Evolutionary conservation across 805 yeast species (phyloP).

Genomic region (Saccharomycopsis oosterbeekiorum): DNA sequence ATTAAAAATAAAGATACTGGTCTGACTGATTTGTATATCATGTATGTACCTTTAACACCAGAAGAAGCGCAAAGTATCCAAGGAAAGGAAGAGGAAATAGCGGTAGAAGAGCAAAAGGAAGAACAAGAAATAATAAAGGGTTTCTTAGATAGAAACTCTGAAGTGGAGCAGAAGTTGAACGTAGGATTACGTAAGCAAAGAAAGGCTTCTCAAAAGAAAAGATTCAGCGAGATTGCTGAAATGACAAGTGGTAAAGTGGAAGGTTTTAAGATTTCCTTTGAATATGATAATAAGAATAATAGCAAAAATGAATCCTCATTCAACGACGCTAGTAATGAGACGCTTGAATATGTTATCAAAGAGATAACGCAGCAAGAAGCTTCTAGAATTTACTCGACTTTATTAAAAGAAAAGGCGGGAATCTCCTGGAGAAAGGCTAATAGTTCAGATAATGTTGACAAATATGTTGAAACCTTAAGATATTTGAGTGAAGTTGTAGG

Average conservation of each 20-base stretch:
- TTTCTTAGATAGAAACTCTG: constrained; percentile 10
- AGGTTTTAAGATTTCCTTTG: constrained; percentile 32
- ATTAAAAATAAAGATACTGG: constrained; percentile 12
- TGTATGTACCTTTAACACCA: constrained; percentile 27
- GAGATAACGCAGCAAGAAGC: constrained; percentile 21
- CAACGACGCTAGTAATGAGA: constrained; percentile 28
- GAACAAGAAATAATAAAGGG: constrained; percentile 4
- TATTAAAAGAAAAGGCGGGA: constrained; percentile 21
- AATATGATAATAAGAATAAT: constrained; percentile 21
- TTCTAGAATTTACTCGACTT: constrained; percentile 19
- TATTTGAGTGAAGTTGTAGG: neutral
- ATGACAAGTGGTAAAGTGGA: constrained; percentile 12
- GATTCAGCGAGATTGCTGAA: constrained; percentile 16
- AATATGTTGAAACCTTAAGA: neutral
- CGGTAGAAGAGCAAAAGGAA: constrained; percentile 13
- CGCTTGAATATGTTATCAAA: constrained; percentile 23
- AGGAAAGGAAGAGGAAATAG: constrained; percentile 15
- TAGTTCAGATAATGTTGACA: neutral
- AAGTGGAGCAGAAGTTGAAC: constrained; percentile 9
- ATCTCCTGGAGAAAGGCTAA: constrained; percentile 2
- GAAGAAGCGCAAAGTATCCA: constrained; percentile 23
- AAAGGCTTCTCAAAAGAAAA: constrained; percentile 1
- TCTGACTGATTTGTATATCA: constrained; percentile 25
- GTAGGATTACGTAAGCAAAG: constrained; percentile 1
- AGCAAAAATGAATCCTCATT: neutral